phyloP scores from a whole-genome alignment of 2,329 filamentous ascomycete genomes.

The Pseudocercospora crystallina region DNA sequence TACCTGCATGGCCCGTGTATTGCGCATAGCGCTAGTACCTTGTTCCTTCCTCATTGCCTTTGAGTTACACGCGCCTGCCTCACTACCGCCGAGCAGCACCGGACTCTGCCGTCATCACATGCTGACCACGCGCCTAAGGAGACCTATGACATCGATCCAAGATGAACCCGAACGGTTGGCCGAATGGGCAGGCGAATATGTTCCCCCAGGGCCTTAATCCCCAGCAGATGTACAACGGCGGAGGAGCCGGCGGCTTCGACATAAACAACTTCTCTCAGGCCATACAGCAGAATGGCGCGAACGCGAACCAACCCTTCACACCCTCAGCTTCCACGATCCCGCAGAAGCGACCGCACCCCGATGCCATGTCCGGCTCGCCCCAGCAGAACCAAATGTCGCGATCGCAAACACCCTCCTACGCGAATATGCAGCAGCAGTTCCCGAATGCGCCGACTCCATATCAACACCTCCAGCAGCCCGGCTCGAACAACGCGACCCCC shows the following conservation, averaged over 20 bases:
- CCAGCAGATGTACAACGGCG: conserved; percentile 23
- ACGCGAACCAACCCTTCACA: conserved; percentile 76
- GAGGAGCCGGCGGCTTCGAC: conserved; percentile 41
- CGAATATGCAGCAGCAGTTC: conserved; percentile 62
- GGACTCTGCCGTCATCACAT: background rate
- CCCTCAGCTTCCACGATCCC: conserved; percentile 77
- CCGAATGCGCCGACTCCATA: conserved; percentile 68
- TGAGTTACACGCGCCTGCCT: background rate
- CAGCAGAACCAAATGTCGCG: conserved; percentile 71
- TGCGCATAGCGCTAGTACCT: no score
- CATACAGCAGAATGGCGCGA: conserved; percentile 68
- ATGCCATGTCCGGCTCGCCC: conserved; percentile 70
- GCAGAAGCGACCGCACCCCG: conserved; percentile 88
- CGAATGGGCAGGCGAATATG: conserved; percentile 22
- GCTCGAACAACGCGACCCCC: conserved; percentile 80
- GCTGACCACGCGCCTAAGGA: background rate
- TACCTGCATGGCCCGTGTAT: no score
- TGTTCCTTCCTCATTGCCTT: no score
- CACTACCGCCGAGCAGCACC: background rate
- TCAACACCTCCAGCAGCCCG: conserved; percentile 72
- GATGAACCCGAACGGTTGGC: conserved; percentile 6
- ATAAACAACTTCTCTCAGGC: conserved; percentile 33
- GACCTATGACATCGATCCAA: no score
- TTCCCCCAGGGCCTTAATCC: conserved; percentile 13
- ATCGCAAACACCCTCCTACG: conserved; percentile 78